Conservation (phyloP, 2,329 filamentous ascomycete genomes). For the Aspergillus pseudotamarii region DNA sequence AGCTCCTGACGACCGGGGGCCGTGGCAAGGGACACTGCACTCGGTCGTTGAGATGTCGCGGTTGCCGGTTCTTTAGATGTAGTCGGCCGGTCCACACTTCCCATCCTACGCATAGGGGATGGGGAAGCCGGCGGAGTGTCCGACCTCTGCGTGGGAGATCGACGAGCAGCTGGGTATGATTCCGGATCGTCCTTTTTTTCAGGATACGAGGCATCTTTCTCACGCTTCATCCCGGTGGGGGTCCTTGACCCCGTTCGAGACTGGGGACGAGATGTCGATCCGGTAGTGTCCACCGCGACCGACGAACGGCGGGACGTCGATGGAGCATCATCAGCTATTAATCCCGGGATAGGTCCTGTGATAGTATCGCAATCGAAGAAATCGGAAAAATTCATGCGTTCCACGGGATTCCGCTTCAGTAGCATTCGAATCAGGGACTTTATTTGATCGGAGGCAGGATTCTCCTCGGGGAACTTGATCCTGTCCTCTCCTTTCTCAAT, state of each 20-base stretch:
- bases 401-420: constrained; percentile 81
- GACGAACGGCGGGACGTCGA: constrained; percentile 21
- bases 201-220: constrained; percentile 28
- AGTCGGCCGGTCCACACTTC: constrained; percentile 37
- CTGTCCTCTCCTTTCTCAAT: constrained; percentile 87
- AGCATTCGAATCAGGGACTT: constrained; percentile 79
- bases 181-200: constrained; percentile 25
- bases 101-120: constrained; percentile 34
- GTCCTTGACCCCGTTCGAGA: constrained; percentile 20
- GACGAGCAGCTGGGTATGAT: constrained; percentile 33
- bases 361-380: constrained; percentile 81
- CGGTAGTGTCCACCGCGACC: constrained; percentile 15
- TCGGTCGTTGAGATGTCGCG: constrained; percentile 36
- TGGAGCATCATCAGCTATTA: constrained; percentile 75
- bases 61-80: constrained; percentile 30
- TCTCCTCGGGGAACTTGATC: constrained; percentile 79
- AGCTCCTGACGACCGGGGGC: constrained; percentile 46
- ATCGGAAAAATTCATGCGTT: constrained; percentile 81
- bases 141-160: constrained; percentile 39
- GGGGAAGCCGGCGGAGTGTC: constrained; percentile 30
- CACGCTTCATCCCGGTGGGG: constrained; percentile 20
- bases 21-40: constrained; percentile 38
- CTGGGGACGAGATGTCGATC: constrained; percentile 20
- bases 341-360: constrained; percentile 73
- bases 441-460: constrained; percentile 71